These are phyloP conservation scores for Penicillium sp. DNA, from an alignment of 2,329 filamentous ascomycete genomes.

Conservation along the genomic window DNA sequence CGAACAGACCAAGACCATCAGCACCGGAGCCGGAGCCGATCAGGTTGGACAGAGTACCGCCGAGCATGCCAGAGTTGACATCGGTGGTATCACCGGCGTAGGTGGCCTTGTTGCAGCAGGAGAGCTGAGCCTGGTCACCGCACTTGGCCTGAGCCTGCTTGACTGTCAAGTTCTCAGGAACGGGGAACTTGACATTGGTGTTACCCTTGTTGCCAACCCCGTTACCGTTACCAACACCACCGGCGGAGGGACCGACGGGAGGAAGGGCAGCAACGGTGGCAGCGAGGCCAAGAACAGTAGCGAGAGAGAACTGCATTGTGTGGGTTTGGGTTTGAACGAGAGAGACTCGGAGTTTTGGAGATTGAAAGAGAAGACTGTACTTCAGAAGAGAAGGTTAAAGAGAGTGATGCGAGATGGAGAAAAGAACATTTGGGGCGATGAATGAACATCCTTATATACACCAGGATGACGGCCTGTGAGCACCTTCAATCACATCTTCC, in stretches of 20 bases:
- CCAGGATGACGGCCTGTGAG: constrained; percentile 21
- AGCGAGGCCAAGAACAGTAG: constrained; percentile 34
- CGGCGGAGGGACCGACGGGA: constrained; percentile 15
- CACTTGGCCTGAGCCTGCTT: constrained; percentile 39
- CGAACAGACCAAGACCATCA: constrained; percentile 37
- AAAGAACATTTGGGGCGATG: constrained; percentile 15
- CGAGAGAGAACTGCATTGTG: constrained; percentile 39
- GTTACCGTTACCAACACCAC: constrained; percentile 23
- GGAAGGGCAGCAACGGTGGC: constrained; percentile 32
- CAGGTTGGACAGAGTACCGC: constrained; percentile 33
- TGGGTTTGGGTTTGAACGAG: constrained; percentile 31
- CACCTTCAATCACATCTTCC: constrained; percentile 5
- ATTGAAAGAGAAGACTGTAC: constrained; percentile 24
- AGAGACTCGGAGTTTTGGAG: constrained; percentile 17
- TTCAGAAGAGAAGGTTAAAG: constrained; percentile 27
- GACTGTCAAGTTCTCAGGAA: constrained; percentile 31
- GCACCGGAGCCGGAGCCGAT: constrained; percentile 33
- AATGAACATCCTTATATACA: constrained; percentile 33
- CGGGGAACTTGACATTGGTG: constrained; percentile 33
- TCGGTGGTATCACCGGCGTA: constrained; percentile 35
- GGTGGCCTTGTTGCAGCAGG: constrained; percentile 40
- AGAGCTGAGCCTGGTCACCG: constrained; percentile 37
- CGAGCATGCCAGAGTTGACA: constrained; percentile 31
- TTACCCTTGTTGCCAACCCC: constrained; percentile 32
- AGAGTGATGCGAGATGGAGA: constrained; percentile 33